Evolutionary conservation across 2,329 filamentous ascomycete species (phyloP).

Genomic region (Pseudogymnoascus sp.): DNA sequence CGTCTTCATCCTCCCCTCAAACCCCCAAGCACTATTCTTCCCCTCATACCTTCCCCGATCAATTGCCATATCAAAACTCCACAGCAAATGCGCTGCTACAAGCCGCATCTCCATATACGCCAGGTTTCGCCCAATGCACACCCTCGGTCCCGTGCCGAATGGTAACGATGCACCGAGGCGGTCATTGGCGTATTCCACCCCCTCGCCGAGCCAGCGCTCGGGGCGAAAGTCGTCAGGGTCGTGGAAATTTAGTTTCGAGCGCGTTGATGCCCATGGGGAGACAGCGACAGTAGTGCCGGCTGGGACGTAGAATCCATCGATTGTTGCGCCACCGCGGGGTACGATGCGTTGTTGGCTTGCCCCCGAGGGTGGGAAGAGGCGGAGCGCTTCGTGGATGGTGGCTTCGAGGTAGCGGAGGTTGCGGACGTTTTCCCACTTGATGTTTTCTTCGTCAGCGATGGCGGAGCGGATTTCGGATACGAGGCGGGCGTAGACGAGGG

Average conservation of each 20-base stretch:
- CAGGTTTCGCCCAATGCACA: conserved; percentile 14
- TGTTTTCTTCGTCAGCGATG: conserved; percentile 4
- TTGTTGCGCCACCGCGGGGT: conserved; percentile 16
- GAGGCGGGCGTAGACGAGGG: not conserved
- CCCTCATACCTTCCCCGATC: not conserved
- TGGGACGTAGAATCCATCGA: conserved; percentile 26
- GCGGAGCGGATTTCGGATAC: conserved; percentile 3
- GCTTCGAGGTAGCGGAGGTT: conserved; percentile 14
- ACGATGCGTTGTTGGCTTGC: conserved; percentile 38
- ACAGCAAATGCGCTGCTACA: conserved; percentile 10
- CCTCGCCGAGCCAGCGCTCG: conserved; percentile 11
- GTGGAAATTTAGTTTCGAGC: conserved; percentile 7
- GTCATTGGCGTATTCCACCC: not conserved
- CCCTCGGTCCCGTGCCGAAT: conserved; percentile 12
- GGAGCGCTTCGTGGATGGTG: conserved; percentile 8
- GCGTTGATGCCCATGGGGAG: conserved; percentile 28
- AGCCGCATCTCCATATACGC: conserved; percentile 16
- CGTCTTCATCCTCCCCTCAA: not conserved
- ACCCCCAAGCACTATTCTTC: not conserved
- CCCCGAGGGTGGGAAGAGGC: conserved; percentile 23
- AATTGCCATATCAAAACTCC: conserved; percentile 13
- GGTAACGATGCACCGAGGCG: conserved; percentile 7
- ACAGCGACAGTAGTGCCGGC: conserved; percentile 27
- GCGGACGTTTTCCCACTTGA: conserved; percentile 8
- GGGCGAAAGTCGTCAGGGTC: conserved; percentile 10